These are phyloP conservation scores for Paecilomyces variotii DNA, from an alignment of 2,329 filamentous ascomycete species.

Conservation along the genomic window DNA sequence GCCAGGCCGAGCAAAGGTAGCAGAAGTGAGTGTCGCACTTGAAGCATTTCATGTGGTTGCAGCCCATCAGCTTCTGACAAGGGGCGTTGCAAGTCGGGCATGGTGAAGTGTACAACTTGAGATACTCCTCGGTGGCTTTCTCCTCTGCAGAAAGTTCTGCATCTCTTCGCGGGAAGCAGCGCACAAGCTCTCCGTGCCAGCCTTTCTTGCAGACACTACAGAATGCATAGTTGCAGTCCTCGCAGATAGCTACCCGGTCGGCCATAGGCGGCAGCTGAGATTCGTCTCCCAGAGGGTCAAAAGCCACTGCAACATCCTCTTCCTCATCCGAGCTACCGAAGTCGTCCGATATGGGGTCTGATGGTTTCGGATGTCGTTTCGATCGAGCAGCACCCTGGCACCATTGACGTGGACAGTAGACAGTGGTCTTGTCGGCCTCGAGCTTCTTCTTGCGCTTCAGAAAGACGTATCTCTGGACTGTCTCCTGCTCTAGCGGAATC, in stretches of 20 bases:
- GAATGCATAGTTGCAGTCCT: constrained; percentile 84
- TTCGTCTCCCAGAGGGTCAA: constrained; percentile 39
- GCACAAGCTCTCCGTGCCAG: constrained; percentile 92
- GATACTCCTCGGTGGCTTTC: constrained; percentile 75
- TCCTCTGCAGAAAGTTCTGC: constrained; percentile 76
- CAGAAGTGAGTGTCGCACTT: constrained; percentile 90
- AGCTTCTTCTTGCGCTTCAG: constrained; percentile 89
- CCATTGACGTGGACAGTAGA: constrained; percentile 89
- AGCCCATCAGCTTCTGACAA: constrained; percentile 84
- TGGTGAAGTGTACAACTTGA: constrained; percentile 70
- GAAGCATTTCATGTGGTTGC: constrained; percentile 94
- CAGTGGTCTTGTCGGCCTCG: constrained; percentile 81
- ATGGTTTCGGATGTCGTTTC: constrained; percentile 62
- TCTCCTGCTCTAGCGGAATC: constrained; percentile 62
- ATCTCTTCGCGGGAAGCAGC: constrained; percentile 54
- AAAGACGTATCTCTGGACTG: constrained; percentile 76
- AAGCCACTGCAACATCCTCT: constrained; percentile 33
- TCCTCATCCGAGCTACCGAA: constrained; percentile 43
- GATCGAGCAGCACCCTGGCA: constrained; percentile 82
- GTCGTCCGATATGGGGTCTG: constrained; percentile 53
- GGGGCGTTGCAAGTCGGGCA: constrained; percentile 83
- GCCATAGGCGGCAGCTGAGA: constrained; percentile 40
- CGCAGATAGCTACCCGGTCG: constrained; percentile 74
- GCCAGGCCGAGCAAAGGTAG: constrained; percentile 85
- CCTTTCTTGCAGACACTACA: constrained; percentile 65